Evolutionary conservation across 2,329 filamentous ascomycete genomes (phyloP), one percentile per base, ranked within the genome.

Genomic region (Pseudogymnoascus sp.): DNA sequence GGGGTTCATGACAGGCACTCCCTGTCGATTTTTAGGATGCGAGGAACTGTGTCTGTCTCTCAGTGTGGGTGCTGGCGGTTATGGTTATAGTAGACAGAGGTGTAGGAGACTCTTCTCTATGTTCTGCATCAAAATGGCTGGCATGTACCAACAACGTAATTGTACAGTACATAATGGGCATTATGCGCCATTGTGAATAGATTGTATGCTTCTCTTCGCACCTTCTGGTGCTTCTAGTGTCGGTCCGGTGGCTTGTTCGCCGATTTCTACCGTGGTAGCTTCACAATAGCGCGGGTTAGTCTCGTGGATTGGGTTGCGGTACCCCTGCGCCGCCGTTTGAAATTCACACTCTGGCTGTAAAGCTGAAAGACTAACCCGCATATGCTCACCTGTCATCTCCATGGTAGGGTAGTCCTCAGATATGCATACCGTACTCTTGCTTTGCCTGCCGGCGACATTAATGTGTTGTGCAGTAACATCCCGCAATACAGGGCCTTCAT

Each of bases 221-320:
- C 9, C 45, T 55, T 55, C 48, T 55, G 48, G 18, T 55, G 48
- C 48, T 55, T 55, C 48, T 55, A 55, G 48, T 55, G 48, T 35
- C 48, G 8, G 48, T 2, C 29, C 48, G 5, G 48, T 27, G 48
- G 27, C 29, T 55, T 55, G 29, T 55, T 55, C 48, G 48, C 48
- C 48, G 48, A 55, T 55, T 55, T 55, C 48, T 21, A 55, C 48
- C 48, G 48, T 55, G 29, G 48, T 55, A 55, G 48, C 48, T 55
- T 12, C 48, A 35, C 13, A 29, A 55, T 55, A 55, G 48, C 48
- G 29, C 29, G 29, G 29, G 18, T 55, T 33, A 55, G 15, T 55
- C 48, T 29, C 48, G 29, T 35, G 29, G 29, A 33, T 55, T 55
- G 33, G n/a, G 48, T 29, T 55, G 15, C 48, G 15, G 10, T 15